Percentiles rank a stretch among this genome's conserved stretches.
Conservation (phyloP, 2,329 filamentous ascomycete species). For the Neoarthrinium moseri region DNA sequence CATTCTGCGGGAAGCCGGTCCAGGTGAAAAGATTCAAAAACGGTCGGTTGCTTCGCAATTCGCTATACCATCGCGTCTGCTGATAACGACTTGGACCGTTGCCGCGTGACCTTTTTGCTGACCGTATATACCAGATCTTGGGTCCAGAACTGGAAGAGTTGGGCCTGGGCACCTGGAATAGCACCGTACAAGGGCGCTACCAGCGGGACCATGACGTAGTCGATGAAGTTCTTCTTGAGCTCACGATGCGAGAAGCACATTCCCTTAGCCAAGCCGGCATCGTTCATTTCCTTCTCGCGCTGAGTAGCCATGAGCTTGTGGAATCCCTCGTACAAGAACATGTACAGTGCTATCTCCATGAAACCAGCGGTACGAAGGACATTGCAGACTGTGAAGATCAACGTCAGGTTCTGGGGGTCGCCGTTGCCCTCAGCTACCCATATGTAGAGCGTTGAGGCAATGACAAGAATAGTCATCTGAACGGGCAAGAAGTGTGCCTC, state of each 20-base stretch:
- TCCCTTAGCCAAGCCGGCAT: constrained; percentile 61
- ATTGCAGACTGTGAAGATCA: constrained; percentile 61
- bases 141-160: constrained; percentile 70
- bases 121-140: constrained; percentile 68
- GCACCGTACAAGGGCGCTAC: constrained; percentile 68
- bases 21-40: constrained; percentile 17
- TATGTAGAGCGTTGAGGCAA: constrained; percentile 61
- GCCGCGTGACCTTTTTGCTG: constrained; percentile 64
- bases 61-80: constrained; percentile 44
- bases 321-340: constrained; percentile 67
- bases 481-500: constrained; percentile 72
- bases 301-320: constrained; percentile 60
- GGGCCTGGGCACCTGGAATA: constrained; percentile 66
- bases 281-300: constrained; percentile 65
- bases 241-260: constrained; percentile 64
- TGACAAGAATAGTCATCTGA: constrained; percentile 63
- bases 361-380: constrained; percentile 61
- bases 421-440: constrained; percentile 49
- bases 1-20: constrained; percentile 10
- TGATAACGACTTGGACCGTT: constrained; percentile 43
- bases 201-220: constrained; percentile 65
- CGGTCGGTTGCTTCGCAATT: constrained; percentile 16
- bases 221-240: constrained; percentile 54
- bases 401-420: constrained; percentile 52
- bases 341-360: constrained; percentile 60